Base-by-base conservation (phyloP, 352 stramenopile genomes). In the Lagenidium sp. region DNA sequence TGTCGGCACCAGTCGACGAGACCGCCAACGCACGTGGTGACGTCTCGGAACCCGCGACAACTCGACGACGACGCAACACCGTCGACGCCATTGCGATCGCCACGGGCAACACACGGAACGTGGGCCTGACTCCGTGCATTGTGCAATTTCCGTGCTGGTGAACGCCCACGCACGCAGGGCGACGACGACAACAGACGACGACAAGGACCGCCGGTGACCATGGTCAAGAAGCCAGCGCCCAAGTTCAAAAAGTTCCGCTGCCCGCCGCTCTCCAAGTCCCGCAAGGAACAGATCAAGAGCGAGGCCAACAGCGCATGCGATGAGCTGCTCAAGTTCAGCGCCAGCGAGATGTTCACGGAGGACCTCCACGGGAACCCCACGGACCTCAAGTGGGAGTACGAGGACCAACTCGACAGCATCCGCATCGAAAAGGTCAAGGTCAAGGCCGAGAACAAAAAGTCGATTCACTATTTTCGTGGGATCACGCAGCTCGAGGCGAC, bases 181-280 rank as follows among this genome's bases (percentile, higher is more conserved):
- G n/a, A n/a, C n/a, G n/a, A n/a, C n/a, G n/a, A n/a, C n/a, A n/a
- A n/a, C n/a, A n/a, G n/a, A n/a, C n/a, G n/a, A n/a, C n/a, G n/a
- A n/a, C n/a, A n/a, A n/a, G n/a, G n/a, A n/a, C 19, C 11, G n/a
- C 21, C 11, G 0, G 12, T 12, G 5, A 50, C 36, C 21, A 63
- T 63, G 54, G 31, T 38, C 37, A 78, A 76, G 58, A 74, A 59
- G 16, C 72, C 66, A 35, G 51, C 73, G 37, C 50, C 65, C 31
- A 85, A 84, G 55, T 75, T 68, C 57, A 84, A 85, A 57, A 83
- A 83, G 44, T 89, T 89, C 48, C 68, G 72, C 28, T 89, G 77
- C 38, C 77, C 74, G 25, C 77, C 73, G 44, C 63, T 89, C 1
- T 84, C 77, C n/a, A 28, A 29, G 11, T 63, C 61, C 26, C 64